Percentiles rank a stretch among this genome's conserved stretches.
These are phyloP conservation scores for Lyophyllum semitale DNA, from an alignment of 768 basidiomycete genomes.

Conservation along the genomic window DNA sequence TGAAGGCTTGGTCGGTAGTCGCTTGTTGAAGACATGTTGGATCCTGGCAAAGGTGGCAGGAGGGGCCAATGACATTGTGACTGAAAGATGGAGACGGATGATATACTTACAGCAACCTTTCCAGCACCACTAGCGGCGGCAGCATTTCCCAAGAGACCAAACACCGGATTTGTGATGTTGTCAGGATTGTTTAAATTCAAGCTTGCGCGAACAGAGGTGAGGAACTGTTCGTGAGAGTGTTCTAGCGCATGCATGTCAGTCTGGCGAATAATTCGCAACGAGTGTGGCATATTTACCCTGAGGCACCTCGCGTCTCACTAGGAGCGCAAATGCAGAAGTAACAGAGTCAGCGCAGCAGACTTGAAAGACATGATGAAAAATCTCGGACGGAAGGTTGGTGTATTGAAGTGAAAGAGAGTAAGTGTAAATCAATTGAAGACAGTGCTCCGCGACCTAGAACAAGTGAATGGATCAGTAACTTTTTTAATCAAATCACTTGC, in stretches of 20 bases:
- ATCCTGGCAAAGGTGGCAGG: slow-evolving; percentile 38
- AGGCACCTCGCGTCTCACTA: slow-evolving; percentile 62
- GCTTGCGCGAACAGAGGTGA: slow-evolving; percentile 49
- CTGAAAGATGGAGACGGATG: not conserved
- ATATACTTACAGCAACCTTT: slow-evolving; percentile 45
- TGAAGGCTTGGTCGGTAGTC: slow-evolving; percentile 69
- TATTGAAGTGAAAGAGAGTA: slow-evolving; percentile 23
- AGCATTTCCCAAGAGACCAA: slow-evolving; percentile 64
- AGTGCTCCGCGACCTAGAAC: slow-evolving; percentile 7
- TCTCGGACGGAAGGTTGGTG: slow-evolving; percentile 18
- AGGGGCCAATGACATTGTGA: not conserved
- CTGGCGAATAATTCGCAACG: not conserved
- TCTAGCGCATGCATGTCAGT: slow-evolving; percentile 36
- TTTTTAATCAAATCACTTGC: not conserved
- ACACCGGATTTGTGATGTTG: slow-evolving; percentile 60
- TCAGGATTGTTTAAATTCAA: slow-evolving; percentile 60
- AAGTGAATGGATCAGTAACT: too few species aligned
- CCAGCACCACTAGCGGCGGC: slow-evolving; percentile 60
- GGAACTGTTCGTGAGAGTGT: slow-evolving; percentile 64
- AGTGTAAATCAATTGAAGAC: slow-evolving; percentile 13
- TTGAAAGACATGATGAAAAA: slow-evolving; percentile 33
- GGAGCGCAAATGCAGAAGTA: slow-evolving; percentile 37
- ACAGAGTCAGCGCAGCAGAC: slow-evolving; percentile 36
- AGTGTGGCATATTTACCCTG: slow-evolving; percentile 45
- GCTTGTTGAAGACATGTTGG: slow-evolving; percentile 66